phyloP scores from a whole-genome alignment of 75 land plant genomes.

The Picea glauca region DNA sequence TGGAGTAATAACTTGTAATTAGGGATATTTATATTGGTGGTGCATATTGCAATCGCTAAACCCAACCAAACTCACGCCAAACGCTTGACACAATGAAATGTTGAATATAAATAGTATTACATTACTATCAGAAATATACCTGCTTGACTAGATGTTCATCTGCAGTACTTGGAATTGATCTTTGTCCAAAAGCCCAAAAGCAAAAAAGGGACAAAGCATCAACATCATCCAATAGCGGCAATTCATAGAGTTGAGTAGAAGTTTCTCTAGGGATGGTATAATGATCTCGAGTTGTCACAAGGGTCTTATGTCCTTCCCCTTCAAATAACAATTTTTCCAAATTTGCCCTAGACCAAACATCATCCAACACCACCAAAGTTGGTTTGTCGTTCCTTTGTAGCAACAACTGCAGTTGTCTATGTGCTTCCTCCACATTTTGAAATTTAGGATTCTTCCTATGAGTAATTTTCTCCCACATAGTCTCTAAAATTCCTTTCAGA shows the following conservation, averaged over 20 bases:
- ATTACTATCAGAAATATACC: not conserved
- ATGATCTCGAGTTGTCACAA: not conserved
- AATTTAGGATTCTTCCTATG: no score
- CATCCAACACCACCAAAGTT: no score
- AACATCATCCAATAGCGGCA: slow-evolving; percentile 20
- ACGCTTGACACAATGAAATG: not conserved
- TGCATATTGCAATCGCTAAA: not conserved
- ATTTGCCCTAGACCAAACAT: no score
- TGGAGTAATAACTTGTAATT: no score
- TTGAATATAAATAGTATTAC: not conserved
- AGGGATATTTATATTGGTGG: no score
- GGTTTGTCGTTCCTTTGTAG: no score
- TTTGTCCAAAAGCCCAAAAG: not conserved
- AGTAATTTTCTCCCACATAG: no score
- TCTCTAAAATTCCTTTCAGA: no score
- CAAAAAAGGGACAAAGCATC: slow-evolving; percentile 53
- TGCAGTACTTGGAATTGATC: not conserved
- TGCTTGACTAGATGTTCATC: not conserved
- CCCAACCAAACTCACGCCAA: not conserved
- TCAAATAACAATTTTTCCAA: no score
- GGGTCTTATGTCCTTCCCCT: not conserved
- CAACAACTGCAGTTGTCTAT: no score
- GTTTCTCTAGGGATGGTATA: not conserved
- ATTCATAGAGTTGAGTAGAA: not conserved
- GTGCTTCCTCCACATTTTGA: no score